Percentiles rank a stretch among this genome's conserved stretches.
Conservation (phyloP, 306 rosid genomes). For the Fragaria nilgerrensis region DNA sequence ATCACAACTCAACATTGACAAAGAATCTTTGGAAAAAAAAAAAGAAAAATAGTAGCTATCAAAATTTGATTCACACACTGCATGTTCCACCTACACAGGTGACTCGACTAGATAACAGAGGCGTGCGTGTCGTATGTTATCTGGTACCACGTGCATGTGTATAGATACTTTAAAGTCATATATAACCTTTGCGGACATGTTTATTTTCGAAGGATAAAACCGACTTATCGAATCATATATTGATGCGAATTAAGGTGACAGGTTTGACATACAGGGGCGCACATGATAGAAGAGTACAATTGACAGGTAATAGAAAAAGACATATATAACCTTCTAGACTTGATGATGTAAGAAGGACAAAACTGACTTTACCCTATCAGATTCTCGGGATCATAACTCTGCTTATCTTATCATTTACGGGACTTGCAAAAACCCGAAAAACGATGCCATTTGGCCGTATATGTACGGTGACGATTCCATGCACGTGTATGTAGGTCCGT, state of each 20-base stretch:
- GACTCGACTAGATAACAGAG: not conserved
- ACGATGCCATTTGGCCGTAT: not conserved
- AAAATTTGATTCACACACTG: not conserved
- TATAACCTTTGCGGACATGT: not conserved
- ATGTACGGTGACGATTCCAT: not conserved
- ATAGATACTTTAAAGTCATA: not conserved
- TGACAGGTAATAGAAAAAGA: not conserved
- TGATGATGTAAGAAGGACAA: not conserved
- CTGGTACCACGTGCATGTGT: not conserved
- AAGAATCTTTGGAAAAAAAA: too few relatives aligned
- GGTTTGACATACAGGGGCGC: too few relatives aligned
- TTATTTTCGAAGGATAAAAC: not conserved
- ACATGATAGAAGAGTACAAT: too few relatives aligned
- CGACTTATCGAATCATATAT: not conserved
- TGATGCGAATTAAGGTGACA: not conserved
- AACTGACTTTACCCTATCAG: not conserved
- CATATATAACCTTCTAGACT: too few relatives aligned
- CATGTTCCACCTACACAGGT: not conserved
- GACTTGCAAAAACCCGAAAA: not conserved
- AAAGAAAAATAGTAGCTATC: too few relatives aligned
- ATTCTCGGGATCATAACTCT: not conserved
- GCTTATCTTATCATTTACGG: not conserved
- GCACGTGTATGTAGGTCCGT: conserved; percentile 5
- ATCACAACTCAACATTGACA: too few relatives aligned
- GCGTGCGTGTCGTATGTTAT: not conserved